Base-by-base conservation (phyloP, 768 basidiomycete species). In the Lentinula sp. region DNA sequence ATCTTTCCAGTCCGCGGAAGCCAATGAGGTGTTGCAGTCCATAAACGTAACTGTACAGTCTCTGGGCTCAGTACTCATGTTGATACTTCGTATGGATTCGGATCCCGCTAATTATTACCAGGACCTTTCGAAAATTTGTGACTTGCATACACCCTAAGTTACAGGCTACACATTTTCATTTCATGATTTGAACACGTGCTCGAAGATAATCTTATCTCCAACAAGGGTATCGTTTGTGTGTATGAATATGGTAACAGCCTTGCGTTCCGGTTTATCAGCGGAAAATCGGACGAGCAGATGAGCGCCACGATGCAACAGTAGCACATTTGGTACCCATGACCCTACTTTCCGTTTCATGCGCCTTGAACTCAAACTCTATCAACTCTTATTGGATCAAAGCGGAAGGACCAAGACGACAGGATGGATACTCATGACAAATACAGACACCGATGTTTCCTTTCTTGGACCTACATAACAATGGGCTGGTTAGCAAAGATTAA, bases 351-450 rank as follows among this genome's bases (percentile, higher is more conserved):
- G 57, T 58, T 8, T 58, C 43, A 49, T 39, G 39, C 39, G 7
- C 4, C 18, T 4, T 32, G 11, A 42, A 34, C 31, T 11, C 35
- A 43, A 58, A 58, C 57, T 49, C 45, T 58, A 58, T 58, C 57
- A 58, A 35, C 0, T 16, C 3, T 32, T 23, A 7, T 9, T 48
- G 57, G 45, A 58, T 58, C 57, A 50, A 58, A 46, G 31, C 57
- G 57, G 57, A 58, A 58, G 45, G 57, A 48, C 23, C 57, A 48
- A 58, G 57, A 58, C 57, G 57, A 58, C 48, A 39, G 48, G 34
- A 32, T 39, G 57, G 57, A 58, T 56, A 56, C 55, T 42, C 21
- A 32, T 56, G 6, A 13, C 39, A 37, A 37, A 40, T 39, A 23
- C 23, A 16, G 13, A 55, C 37, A 28, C 4, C 40, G 16, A 39